Evolutionary conservation across 2,329 filamentous ascomycete species (phyloP).

Genomic region (Cercospora zeae-maydis): DNA sequence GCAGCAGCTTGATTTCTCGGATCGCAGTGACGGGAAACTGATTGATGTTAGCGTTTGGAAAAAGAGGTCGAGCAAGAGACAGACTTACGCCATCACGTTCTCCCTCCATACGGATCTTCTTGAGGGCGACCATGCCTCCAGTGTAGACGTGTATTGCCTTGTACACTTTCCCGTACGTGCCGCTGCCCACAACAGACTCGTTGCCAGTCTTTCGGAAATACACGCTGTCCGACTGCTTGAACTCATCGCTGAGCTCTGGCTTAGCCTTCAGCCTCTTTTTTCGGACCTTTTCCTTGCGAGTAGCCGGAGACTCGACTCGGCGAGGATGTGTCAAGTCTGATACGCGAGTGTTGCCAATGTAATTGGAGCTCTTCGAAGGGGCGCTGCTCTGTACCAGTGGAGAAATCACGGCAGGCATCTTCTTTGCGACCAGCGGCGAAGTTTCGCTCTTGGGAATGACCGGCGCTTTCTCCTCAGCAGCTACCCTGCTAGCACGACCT

Average conservation of each 20-base stretch:
- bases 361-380: constrained; percentile 34
- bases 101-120: constrained; percentile 90
- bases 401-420: constrained; percentile 36
- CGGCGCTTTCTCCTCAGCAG: constrained; percentile 33
- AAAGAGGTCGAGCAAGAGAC: background rate
- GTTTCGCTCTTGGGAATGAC: constrained; percentile 28
- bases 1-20: constrained; percentile 86
- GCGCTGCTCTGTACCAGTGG: constrained; percentile 30
- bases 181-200: constrained; percentile 91
- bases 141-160: constrained; percentile 93
- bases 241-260: constrained; percentile 67
- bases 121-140: constrained; percentile 75
- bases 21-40: constrained; percentile 83
- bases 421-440: constrained; percentile 48
- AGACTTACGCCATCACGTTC: constrained; percentile 69
- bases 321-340: constrained; percentile 20
- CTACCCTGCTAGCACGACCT: constrained; percentile 56
- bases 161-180: constrained; percentile 94
- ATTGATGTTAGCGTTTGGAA: constrained; percentile 28
- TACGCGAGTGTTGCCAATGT: constrained; percentile 34
- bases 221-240: constrained; percentile 77
- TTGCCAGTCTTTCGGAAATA: constrained; percentile 97
- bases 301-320: constrained; percentile 22
- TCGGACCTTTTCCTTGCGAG: constrained; percentile 56
- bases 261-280: constrained; percentile 68